Base-by-base conservation (phyloP, 2,329 filamentous ascomycete species). In the Cladosporium austrohemisphaericum region DNA sequence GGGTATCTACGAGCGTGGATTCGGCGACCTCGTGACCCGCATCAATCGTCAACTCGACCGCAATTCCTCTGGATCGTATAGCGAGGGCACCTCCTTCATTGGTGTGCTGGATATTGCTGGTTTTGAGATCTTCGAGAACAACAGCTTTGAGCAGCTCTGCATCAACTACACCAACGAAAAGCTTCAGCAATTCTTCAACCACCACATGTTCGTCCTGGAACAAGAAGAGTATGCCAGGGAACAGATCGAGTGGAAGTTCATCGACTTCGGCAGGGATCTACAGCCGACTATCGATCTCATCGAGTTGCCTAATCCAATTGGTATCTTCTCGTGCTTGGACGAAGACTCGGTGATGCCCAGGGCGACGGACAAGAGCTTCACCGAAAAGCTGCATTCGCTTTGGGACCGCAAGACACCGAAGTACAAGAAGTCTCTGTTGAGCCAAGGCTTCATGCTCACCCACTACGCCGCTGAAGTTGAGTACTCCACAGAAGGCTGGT, bases 81-180 rank as follows among this genome's bases (percentile, higher is more conserved):
- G 85, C 41, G 91, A 98, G 52, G 91, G 97, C 64, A 91, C 88
- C 1, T 86, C 88, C 61, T 98, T 98, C 70, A 98, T 98, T 57
- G 93, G 93, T 47, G 93, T 98, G 7, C 83, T 98, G 33, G 93
- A 98, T 80, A 98, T 98, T 69, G 94, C 94, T 56, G 93, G 93
- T 53, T 98, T 98, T 69, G 93, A 98, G 65, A 98, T 98, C 52
- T 98, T 98, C 61, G 91, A 98, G 60, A 81, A 88, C 62, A 98
- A 98, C 74, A 96, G 92, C 74, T 98, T 98, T 63, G 93, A 98
- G 68, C 93, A 98, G 68, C 79, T 98, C 5, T 98, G 93, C 74
- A 98, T 98, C 78, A 98, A 98, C 71, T 98, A 98, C 71, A 97
- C 94, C 54, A 98, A 98, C 70, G 93, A 98, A 69, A 98, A 96